A percentile compares a stretch with the other conserved stretches of the same genome.
These are phyloP conservation scores for Arachis hypogaea DNA, from an alignment of 306 rosid genomes.

Conservation along the genomic window DNA sequence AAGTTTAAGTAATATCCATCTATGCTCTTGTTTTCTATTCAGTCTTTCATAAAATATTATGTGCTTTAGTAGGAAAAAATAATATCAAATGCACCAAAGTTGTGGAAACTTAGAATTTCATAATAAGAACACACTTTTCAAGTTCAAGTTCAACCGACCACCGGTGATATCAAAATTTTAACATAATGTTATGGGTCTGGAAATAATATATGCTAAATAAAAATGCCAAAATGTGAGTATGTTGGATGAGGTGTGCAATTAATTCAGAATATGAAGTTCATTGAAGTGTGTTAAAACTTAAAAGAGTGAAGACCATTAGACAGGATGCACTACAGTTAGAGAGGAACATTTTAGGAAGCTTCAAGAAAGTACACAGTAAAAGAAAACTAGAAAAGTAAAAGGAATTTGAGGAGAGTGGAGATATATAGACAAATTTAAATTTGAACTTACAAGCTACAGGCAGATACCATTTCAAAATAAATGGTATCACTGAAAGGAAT, in stretches of 20 bases:
- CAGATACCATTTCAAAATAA: conserved; percentile 84
- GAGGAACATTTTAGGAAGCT: conserved; percentile 24
- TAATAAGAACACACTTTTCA: conserved; percentile 9
- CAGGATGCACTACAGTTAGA: conserved; percentile 27
- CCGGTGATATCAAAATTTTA: conserved; percentile 21
- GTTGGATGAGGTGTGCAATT: background rate
- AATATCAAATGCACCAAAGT: conserved; percentile 24
- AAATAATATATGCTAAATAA: conserved; percentile 11
- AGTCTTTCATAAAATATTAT: conserved; percentile 6
- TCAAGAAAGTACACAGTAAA: conserved; percentile 10
- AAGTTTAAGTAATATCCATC: conserved; percentile 2
- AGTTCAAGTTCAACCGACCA: conserved; percentile 18
- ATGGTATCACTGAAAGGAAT: conserved; percentile 77
- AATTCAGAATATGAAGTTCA: conserved; percentile 5
- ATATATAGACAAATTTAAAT: conserved; percentile 22
- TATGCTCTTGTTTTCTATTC: conserved; percentile 4
- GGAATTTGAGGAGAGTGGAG: conserved; percentile 18
- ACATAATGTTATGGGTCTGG: conserved; percentile 2
- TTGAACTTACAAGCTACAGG: conserved; percentile 86
- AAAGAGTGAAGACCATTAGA: background rate
- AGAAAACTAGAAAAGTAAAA: background rate
- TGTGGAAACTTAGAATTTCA: conserved; percentile 21
- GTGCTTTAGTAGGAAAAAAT: conserved; percentile 6
- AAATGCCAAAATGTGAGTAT: background rate
- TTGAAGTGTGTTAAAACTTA: background rate